Percentiles rank a stretch among this genome's conserved stretches.
Evolutionary conservation across 2,329 filamentous ascomycete species (phyloP).

Genomic region (Aspergillus caelatus): DNA sequence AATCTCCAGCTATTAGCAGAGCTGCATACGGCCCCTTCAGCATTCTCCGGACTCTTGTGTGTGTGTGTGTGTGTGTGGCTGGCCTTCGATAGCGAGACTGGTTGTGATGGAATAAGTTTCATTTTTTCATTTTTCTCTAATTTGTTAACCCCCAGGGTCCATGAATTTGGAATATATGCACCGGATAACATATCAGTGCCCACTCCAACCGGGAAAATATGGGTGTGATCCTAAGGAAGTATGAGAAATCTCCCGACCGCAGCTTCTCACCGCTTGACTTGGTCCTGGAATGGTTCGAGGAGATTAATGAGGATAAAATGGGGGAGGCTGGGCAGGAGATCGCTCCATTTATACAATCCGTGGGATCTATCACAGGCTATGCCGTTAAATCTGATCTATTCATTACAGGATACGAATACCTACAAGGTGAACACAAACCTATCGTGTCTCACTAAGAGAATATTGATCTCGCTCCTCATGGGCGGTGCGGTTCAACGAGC

Average conservation of each 20-base stretch:
- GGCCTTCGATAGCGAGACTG: background rate
- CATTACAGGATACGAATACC: background rate
- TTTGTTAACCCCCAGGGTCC: too few species aligned
- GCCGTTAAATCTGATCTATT: background rate
- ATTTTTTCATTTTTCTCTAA: background rate
- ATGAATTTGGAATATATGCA: background rate
- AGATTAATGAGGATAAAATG: background rate
- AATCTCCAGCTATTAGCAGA: background rate
- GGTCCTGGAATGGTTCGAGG: background rate
- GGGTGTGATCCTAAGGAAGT: background rate
- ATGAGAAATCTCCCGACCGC: background rate
- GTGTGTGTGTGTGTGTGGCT: background rate
- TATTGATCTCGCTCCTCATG: background rate
- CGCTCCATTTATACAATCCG: background rate
- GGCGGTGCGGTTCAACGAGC: background rate
- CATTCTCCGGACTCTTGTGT: background rate
- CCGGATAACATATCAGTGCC: background rate
- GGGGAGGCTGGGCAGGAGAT: background rate
- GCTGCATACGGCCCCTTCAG: background rate
- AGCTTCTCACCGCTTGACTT: background rate
- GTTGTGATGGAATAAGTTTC: background rate
- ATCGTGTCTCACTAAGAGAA: background rate
- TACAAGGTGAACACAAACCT: background rate
- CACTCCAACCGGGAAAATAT: background rate
- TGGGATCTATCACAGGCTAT: background rate